Evolutionary conservation across 805 yeast species (phyloP).

Genomic region (Barnettozyma sp.): DNA sequence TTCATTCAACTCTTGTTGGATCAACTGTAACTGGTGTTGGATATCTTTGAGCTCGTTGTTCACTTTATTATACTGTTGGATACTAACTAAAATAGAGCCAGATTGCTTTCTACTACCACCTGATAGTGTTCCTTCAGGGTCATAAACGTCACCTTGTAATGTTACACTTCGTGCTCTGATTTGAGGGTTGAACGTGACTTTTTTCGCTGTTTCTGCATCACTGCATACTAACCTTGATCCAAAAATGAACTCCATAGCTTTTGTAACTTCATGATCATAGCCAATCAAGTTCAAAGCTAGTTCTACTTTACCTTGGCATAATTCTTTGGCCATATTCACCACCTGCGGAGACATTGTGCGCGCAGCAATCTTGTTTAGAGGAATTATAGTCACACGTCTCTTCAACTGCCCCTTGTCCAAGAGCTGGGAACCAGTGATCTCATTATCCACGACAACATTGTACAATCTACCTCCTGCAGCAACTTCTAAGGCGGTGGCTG

Average conservation of each 20-base stretch:
- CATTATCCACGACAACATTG: slow-evolving; percentile 87
- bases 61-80: slow-evolving; percentile 56
- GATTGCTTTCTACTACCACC: slow-evolving; percentile 80
- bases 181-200: slow-evolving; percentile 79
- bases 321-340: slow-evolving; percentile 58
- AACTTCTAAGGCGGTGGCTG: slow-evolving; percentile 80
- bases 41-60: slow-evolving; percentile 33
- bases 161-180: slow-evolving; percentile 82
- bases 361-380: slow-evolving; percentile 77
- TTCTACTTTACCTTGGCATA: slow-evolving; percentile 82
- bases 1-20: slow-evolving; percentile 35
- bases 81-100: slow-evolving; percentile 51
- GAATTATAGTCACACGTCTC: slow-evolving; percentile 85
- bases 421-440: slow-evolving; percentile 74
- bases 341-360: slow-evolving; percentile 44
- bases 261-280: slow-evolving; percentile 59
- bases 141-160: slow-evolving; percentile 87
- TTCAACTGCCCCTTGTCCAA: slow-evolving; percentile 72
- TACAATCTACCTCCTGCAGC: slow-evolving; percentile 91
- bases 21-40: slow-evolving; percentile 35
- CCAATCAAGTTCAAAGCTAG: slow-evolving; percentile 79
- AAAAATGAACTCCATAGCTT: slow-evolving; percentile 88
- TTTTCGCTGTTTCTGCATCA: slow-evolving; percentile 83
- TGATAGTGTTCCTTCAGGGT: slow-evolving; percentile 91
- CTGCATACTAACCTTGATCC: slow-evolving; percentile 85